Evolutionary conservation across 192 early-diverging fungal genomes (phyloP).

Genomic region (Umbelopsis ramanniana): DNA sequence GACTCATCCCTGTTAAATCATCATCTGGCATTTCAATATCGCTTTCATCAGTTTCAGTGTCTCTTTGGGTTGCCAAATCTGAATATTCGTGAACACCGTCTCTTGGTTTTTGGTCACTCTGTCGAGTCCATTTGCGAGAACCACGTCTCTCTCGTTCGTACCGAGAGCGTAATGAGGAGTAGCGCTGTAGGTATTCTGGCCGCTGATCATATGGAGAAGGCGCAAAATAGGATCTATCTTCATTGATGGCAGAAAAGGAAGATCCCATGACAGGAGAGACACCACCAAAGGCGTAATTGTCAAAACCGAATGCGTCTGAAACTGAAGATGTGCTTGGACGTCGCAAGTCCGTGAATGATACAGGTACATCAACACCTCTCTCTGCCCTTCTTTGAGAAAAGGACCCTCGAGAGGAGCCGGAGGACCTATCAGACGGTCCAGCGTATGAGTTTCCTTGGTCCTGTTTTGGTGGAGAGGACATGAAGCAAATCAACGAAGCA

Average conservation of each 20-base stretch:
- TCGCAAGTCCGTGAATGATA: constrained; percentile 32
- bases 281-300: constrained; percentile 32
- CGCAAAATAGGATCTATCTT: neutral
- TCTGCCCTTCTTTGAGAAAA: constrained; percentile 36
- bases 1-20: constrained; percentile 22
- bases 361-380: constrained; percentile 36
- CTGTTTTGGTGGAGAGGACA: constrained; percentile 20
- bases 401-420: constrained; percentile 17
- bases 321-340: constrained; percentile 10
- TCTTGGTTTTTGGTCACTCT: neutral
- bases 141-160: constrained; percentile 31
- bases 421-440: neutral
- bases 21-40: constrained; percentile 44
- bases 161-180: constrained; percentile 31
- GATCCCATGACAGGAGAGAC: constrained; percentile 35
- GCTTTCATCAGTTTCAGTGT: constrained; percentile 31
- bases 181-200: neutral
- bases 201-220: constrained; percentile 8
- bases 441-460: neutral
- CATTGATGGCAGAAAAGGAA: constrained; percentile 25
- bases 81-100: constrained; percentile 30
- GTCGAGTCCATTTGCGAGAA: neutral
- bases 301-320: constrained; percentile 26
- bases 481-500: neutral
- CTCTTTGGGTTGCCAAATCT: constrained; percentile 4